Evolutionary conservation across 2,329 filamentous ascomycete species (phyloP), one percentile per base, ranked within the genome.

Genomic region (Hypomyces perniciosus): DNA sequence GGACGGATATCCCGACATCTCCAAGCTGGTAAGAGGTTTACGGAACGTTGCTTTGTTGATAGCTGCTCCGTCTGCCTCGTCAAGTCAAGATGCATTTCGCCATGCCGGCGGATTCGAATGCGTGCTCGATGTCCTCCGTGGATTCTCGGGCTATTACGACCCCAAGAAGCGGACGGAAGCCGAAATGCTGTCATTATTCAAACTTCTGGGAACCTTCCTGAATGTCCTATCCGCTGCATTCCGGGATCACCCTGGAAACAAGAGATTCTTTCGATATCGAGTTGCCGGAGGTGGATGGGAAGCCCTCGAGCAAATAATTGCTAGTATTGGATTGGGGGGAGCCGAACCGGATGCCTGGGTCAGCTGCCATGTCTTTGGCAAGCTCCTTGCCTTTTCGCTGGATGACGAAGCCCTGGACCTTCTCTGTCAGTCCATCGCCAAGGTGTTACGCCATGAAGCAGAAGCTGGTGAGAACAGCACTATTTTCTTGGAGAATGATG

Each of bases 201-300:
- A 80, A 53, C 72, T 92, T 13, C 72, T 95, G 13, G 81, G 90
- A 61, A 78, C 78, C 7, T 78, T 86, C n/a, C 73, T 93, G 37
- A 82, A 82, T 31, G 81, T 93, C 10, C 71, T 97, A 29, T 85
- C 87, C 1, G 85, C 86, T 44, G 83, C 84, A 10, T 78, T 99
- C 57, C 80, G 83, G 48, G 83, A 83, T 42, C 90, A 97, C 67
- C 78, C 85, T 43, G 92, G 91, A 20, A 99, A 97, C 69, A 81
- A 85, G 62, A 82, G 88, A 59, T 96, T 92, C 72, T 97, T 97
- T 65, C 80, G 83, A 52, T 84, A 83, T 58, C 78, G 83, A 57
- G 82, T 95, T 30, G 80, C 88, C 52, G 84, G 81, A 26, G 87
- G 85, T 51, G 90, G 92, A 4, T 95, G 90, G 85, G 77, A 83